These are phyloP conservation scores for Ormosia semicastrata DNA, from an alignment of 306 rosid species.

Conservation along the genomic window DNA sequence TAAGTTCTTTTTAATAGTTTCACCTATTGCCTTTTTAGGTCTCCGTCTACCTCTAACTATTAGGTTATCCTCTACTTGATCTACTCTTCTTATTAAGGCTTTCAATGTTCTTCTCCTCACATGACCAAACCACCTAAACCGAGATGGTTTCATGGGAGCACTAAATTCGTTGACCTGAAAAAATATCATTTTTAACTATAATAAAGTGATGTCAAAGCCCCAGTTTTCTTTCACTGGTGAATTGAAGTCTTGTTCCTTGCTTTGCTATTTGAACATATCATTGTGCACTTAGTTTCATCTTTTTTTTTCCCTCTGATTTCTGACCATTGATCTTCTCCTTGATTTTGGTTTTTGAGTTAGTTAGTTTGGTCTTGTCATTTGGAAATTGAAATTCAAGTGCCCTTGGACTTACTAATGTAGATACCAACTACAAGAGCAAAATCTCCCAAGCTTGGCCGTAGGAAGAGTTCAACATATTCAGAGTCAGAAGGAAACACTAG, in stretches of 20 bases:
- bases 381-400: neutral
- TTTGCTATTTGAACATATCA: constrained; percentile 8
- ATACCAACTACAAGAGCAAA: constrained; percentile 96
- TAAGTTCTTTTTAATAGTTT: neutral
- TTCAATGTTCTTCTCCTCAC: neutral
- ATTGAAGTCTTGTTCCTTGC: constrained; percentile 2
- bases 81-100: neutral
- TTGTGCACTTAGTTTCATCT: constrained; percentile 1
- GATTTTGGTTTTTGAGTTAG: constrained; percentile 13
- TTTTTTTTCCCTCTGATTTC: neutral
- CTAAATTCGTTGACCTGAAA: neutral
- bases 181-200: neutral
- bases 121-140: neutral
- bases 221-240: neutral
- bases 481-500: constrained; percentile 54
- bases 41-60: neutral
- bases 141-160: neutral
- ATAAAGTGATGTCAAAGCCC: neutral
- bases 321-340: constrained; percentile 11
- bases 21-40: neutral
- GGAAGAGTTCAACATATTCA: constrained; percentile 50
- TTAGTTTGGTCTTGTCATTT: constrained; percentile 3
- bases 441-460: constrained; percentile 98
- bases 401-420: constrained; percentile 49
- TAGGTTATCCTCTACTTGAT: neutral